A percentile compares a stretch with the other conserved stretches of the same genome.
These are phyloP conservation scores for Primulina tabacum DNA, from an alignment of 257 asterid genomes.

Conservation along the genomic window DNA sequence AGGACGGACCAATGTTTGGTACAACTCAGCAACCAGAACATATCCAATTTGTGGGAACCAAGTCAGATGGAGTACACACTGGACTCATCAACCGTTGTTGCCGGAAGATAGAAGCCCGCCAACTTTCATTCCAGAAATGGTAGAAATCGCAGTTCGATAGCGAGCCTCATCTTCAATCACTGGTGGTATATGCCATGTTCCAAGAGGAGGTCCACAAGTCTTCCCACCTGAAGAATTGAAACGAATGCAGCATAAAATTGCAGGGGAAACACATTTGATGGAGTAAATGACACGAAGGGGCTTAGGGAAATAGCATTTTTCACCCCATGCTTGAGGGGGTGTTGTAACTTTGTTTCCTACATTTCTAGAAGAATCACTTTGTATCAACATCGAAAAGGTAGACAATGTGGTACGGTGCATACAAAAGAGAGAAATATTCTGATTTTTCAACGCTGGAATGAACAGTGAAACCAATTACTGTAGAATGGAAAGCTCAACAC, in stretches of 20 bases:
- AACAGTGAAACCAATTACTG: neutral
- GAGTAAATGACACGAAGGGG: neutral
- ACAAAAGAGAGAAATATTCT: no score
- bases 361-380: neutral
- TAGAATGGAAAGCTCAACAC: neutral
- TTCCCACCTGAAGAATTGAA: constrained; percentile 57
- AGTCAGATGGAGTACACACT: neutral
- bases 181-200: constrained; percentile 82
- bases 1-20: neutral
- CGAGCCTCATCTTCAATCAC: constrained; percentile 63
- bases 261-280: neutral
- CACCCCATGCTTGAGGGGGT: neutral
- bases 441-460: no score
- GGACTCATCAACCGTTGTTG: neutral
- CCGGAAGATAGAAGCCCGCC: neutral
- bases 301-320: neutral
- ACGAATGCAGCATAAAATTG: neutral
- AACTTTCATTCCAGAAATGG: constrained; percentile 8
- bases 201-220: constrained; percentile 66
- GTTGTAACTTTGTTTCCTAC: neutral
- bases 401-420: neutral
- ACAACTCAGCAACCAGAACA: neutral
- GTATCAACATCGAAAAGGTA: neutral
- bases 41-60: neutral
- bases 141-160: constrained; percentile 40